These are phyloP conservation scores for Pyrenophora tritici-repentis DNA, from an alignment of 2,329 filamentous ascomycete genomes.

Conservation along the genomic window DNA sequence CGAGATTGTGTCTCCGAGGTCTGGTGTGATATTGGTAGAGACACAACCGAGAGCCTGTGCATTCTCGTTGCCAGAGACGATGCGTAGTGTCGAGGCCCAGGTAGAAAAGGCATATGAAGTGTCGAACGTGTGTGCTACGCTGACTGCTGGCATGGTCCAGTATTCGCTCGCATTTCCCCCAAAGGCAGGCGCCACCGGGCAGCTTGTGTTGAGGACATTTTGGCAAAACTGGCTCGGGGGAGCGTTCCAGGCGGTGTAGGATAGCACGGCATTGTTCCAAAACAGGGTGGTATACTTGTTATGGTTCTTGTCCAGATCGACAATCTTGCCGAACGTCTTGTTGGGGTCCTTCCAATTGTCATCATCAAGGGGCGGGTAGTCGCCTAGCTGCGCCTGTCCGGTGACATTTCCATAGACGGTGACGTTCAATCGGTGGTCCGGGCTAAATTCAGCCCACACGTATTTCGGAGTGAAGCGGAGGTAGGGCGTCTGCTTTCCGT, in stretches of 20 bases:
- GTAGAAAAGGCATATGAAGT: conserved; percentile 88
- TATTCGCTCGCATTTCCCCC: conserved; percentile 59
- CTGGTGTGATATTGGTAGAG: conserved; percentile 80
- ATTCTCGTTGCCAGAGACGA: conserved; percentile 73
- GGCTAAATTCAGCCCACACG: conserved; percentile 72
- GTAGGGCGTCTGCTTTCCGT: conserved; percentile 60
- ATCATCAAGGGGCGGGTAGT: conserved; percentile 65
- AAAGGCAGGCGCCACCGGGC: conserved; percentile 79
- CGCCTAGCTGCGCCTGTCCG: conserved; percentile 64
- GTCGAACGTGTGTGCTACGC: conserved; percentile 72
- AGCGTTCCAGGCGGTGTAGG: conserved; percentile 70
- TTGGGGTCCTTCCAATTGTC: conserved; percentile 65
- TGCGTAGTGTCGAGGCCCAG: conserved; percentile 71
- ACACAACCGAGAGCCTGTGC: conserved; percentile 76
- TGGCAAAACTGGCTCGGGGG: conserved; percentile 67
- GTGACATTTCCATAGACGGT: conserved; percentile 92
- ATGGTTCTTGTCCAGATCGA: conserved; percentile 62
- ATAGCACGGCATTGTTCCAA: conserved; percentile 72
- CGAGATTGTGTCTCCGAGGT: conserved; percentile 71
- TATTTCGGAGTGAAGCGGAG: conserved; percentile 81
- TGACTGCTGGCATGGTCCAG: conserved; percentile 70
- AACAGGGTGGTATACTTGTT: conserved; percentile 75
- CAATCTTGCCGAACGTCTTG: conserved; percentile 75
- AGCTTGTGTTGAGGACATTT: conserved; percentile 56
- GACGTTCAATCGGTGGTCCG: conserved; percentile 70